Evolutionary conservation across 768 basidiomycete species (phyloP).

Genomic region (Boletus insuetus): DNA sequence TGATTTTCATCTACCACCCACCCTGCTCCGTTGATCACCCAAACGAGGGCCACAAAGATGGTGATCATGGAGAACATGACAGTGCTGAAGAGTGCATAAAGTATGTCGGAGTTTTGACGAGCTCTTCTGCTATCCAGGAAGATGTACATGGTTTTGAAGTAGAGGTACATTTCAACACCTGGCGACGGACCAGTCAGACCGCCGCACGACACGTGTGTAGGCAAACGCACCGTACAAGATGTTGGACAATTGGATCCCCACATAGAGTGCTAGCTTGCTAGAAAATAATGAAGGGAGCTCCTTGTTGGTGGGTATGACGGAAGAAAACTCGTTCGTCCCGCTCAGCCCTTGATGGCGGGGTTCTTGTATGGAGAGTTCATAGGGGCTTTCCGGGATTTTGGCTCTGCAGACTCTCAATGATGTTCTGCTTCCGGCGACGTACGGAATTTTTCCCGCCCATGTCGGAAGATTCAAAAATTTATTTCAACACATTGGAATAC

Average conservation of each 20-base stretch:
- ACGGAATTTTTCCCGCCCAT: too few relatives aligned
- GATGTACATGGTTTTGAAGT: constrained; percentile 15
- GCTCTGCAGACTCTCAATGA: too few relatives aligned
- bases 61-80: not conserved
- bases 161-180: constrained; percentile 17
- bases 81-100: constrained; percentile 18
- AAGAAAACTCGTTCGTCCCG: too few relatives aligned
- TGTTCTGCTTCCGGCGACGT: too few relatives aligned
- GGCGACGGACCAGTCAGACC: not conserved
- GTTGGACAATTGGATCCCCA: not conserved
- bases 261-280: not conserved
- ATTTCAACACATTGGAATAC: too few relatives aligned
- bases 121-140: not conserved
- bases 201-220: not conserved
- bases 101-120: not conserved
- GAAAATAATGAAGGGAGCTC: too few relatives aligned
- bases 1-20: constrained; percentile 30
- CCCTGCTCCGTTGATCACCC: constrained; percentile 17
- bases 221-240: not conserved
- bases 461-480: too few relatives aligned
- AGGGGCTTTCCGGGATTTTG: too few relatives aligned
- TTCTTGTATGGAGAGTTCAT: too few relatives aligned
- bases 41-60: not conserved
- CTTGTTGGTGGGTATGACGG: too few relatives aligned
- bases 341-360: too few relatives aligned